These are phyloP conservation scores for Diphasiastrum complanatum DNA, from an alignment of 83 land plant species.

Conservation along the genomic window DNA sequence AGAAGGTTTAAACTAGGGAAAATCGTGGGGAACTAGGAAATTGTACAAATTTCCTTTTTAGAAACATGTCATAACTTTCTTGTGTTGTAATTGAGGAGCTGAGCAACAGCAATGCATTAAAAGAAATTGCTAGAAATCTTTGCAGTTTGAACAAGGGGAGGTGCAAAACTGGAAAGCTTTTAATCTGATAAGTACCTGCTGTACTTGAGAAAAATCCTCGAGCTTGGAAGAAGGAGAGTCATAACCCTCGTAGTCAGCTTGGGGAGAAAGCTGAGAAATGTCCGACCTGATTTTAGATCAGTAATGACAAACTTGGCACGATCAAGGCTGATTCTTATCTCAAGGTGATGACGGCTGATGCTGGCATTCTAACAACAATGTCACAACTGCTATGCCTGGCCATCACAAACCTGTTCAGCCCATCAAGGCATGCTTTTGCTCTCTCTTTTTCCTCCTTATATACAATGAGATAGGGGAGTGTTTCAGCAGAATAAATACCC, in stretches of 20 bases:
- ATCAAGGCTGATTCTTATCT: constrained; percentile 25
- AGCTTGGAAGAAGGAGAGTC: constrained; percentile 7
- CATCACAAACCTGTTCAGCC: constrained; percentile 20
- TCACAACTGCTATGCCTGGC: constrained; percentile 34
- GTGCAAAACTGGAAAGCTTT: no score
- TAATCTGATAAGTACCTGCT: no score
- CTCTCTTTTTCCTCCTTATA: constrained; percentile 27
- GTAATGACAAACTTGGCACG: constrained; percentile 27
- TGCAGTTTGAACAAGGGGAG: no score
- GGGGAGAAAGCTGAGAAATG: constrained; percentile 7
- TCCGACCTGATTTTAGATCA: constrained; percentile 32
- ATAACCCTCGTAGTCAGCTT: neutral
- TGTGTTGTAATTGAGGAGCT: no score
- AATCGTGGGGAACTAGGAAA: no score
- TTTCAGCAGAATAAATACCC: no score
- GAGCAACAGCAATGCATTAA: no score
- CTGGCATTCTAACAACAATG: constrained; percentile 35
- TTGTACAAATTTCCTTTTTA: no score
- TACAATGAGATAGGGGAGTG: constrained; percentile 29
- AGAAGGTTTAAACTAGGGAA: no score
- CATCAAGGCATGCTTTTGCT: constrained; percentile 25
- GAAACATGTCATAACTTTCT: no score
- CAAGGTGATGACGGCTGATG: constrained; percentile 34
- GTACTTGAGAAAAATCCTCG: no score
- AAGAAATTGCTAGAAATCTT: no score